These are phyloP conservation scores for Coemansia sp. DNA, from an alignment of 192 early-diverging fungal genomes.

Conservation along the genomic window DNA sequence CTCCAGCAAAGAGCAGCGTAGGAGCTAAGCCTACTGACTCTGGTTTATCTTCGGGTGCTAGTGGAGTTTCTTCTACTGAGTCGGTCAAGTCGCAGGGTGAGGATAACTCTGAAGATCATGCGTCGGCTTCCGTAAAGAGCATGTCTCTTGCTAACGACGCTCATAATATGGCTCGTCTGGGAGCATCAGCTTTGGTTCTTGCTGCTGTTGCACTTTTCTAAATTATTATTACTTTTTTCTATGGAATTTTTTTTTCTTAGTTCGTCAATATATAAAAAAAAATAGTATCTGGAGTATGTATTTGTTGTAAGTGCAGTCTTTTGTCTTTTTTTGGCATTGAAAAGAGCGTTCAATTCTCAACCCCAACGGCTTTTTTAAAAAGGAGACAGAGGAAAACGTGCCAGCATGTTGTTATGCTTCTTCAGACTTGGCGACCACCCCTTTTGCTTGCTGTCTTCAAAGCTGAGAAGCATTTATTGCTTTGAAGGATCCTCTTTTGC, in stretches of 20 bases:
- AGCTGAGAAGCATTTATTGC: too few relatives aligned
- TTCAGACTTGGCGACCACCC: too few relatives aligned
- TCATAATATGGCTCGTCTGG: neutral
- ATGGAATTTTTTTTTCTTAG: too few relatives aligned
- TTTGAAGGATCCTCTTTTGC: too few relatives aligned
- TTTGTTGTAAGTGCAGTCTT: too few relatives aligned
- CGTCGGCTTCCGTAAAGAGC: neutral
- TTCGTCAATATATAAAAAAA: neutral
- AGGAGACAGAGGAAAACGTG: too few relatives aligned
- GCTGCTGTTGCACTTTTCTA: constrained; percentile 8
- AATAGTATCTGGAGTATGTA: neutral
- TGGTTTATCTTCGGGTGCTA: neutral
- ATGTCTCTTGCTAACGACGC: neutral
- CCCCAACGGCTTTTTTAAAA: too few relatives aligned
- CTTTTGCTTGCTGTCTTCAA: too few relatives aligned
- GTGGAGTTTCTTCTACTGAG: neutral
- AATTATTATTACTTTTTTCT: neutral
- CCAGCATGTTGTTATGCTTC: too few relatives aligned
- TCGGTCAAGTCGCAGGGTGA: constrained; percentile 11
- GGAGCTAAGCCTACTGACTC: neutral
- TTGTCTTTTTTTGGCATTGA: too few relatives aligned
- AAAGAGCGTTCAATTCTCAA: too few relatives aligned
- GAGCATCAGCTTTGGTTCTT: constrained; percentile 1
- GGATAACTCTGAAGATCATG: constrained; percentile 21
- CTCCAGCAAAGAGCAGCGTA: too few relatives aligned